These are phyloP conservation scores for Fusarium redolens DNA, from an alignment of 2,329 filamentous ascomycete genomes.

Conservation along the genomic window DNA sequence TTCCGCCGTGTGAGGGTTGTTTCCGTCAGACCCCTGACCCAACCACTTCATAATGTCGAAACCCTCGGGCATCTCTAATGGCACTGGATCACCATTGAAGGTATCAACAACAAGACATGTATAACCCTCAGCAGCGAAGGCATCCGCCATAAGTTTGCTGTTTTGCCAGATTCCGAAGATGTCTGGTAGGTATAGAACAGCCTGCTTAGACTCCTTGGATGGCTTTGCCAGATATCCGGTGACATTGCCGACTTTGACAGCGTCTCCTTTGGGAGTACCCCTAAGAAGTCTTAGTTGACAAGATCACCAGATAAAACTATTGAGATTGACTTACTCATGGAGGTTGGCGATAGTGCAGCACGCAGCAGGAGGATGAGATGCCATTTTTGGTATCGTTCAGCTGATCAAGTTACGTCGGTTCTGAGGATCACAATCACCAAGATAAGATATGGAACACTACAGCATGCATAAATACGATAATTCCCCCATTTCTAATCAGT, in stretches of 20 bases:
- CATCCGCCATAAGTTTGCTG: conserved; percentile 52
- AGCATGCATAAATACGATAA: conserved; percentile 3
- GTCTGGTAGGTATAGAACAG: conserved; percentile 60
- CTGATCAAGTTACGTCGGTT: neutral
- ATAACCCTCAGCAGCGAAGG: conserved; percentile 50
- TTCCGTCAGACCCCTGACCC: conserved; percentile 54
- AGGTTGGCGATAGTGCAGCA: conserved; percentile 20
- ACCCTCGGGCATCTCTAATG: conserved; percentile 55
- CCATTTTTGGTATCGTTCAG: neutral
- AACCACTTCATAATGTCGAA: conserved; percentile 49
- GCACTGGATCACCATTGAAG: conserved; percentile 52
- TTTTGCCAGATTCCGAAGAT: conserved; percentile 63
- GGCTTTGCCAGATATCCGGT: conserved; percentile 5
- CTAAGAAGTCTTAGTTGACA: neutral
- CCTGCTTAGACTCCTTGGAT: conserved; percentile 35
- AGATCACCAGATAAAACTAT: fast-evolving
- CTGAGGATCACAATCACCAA: neutral
- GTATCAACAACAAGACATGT: conserved; percentile 48
- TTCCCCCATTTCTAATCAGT: neutral
- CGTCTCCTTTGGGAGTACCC: neutral
- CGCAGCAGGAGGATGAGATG: conserved; percentile 20
- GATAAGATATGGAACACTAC: neutral
- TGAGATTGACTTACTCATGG: neutral
- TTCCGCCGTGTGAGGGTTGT: conserved; percentile 54
- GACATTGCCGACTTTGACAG: neutral